Conservation (phyloP, 805 yeast species). For the Wickerhamomyces queroliae region DNA sequence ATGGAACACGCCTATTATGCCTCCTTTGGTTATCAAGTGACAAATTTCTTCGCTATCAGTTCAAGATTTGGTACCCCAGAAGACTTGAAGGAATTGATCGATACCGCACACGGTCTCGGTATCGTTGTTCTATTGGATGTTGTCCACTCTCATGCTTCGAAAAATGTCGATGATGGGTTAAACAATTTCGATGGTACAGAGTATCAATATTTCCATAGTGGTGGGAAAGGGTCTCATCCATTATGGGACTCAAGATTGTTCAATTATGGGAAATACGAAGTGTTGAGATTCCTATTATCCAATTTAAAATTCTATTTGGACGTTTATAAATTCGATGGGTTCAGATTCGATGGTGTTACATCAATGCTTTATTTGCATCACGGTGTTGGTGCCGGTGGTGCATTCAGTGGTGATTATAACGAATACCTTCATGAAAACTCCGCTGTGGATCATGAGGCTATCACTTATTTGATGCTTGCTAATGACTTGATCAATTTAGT, state of each 20-base stretch:
- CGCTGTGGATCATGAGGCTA: constrained; percentile 81
- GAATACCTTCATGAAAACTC: constrained; percentile 78
- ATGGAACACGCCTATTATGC: constrained; percentile 99
- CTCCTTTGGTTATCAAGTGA: constrained; percentile 95
- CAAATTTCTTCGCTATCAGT: constrained; percentile 84
- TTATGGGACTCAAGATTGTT: constrained; percentile 96
- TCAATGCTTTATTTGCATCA: constrained; percentile 89
- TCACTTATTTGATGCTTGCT: constrained; percentile 86
- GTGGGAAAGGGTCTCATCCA: constrained; percentile 83
- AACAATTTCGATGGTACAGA: constrained; percentile 94
- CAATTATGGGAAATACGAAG: constrained; percentile 89
- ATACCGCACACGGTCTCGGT: constrained; percentile 86
- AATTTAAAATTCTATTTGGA: constrained; percentile 82
- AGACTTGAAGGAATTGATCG: constrained; percentile 84
- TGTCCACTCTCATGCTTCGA: constrained; percentile 95
- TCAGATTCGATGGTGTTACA: constrained; percentile 95
- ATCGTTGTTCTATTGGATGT: constrained; percentile 83
- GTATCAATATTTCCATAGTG: constrained; percentile 89
- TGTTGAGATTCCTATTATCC: constrained; percentile 76
- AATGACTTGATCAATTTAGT: constrained; percentile 64
- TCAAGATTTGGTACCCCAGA: constrained; percentile 96
- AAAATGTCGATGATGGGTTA: constrained; percentile 89
- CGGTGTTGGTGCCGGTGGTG: constrained; percentile 78
- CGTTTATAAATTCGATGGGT: constrained; percentile 86
- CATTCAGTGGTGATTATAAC: constrained; percentile 87